These are phyloP conservation scores for Fusarium sp. DNA, from an alignment of 2,329 filamentous ascomycete genomes.

Conservation along the genomic window DNA sequence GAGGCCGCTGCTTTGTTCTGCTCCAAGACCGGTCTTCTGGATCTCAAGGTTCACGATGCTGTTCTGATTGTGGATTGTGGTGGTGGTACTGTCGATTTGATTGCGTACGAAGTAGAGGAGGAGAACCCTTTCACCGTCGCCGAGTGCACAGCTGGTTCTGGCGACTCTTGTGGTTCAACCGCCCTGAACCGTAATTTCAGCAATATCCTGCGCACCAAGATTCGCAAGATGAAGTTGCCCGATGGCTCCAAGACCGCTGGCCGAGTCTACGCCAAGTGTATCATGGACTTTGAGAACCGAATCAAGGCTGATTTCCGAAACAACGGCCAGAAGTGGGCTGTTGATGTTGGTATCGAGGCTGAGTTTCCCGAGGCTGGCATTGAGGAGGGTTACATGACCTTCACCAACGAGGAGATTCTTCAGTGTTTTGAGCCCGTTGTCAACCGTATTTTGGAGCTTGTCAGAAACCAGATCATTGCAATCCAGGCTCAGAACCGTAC, in stretches of 20 bases:
- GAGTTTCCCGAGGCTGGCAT: slow-evolving; percentile 98
- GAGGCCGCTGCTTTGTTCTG: slow-evolving; percentile 98
- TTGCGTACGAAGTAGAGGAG: slow-evolving; percentile 98
- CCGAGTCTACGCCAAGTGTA: slow-evolving; percentile 98
- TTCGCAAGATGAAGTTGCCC: slow-evolving; percentile 98
- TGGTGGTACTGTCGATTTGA: slow-evolving; percentile 98
- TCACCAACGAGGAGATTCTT: slow-evolving; percentile 98
- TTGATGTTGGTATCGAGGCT: slow-evolving; percentile 97
- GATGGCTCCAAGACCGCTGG: slow-evolving; percentile 98
- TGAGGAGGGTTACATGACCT: slow-evolving; percentile 99
- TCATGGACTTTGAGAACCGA: slow-evolving; percentile 99
- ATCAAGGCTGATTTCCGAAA: slow-evolving; percentile 99
- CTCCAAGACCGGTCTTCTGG: slow-evolving; percentile 94
- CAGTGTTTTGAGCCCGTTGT: slow-evolving; percentile 99
- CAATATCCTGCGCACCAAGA: slow-evolving; percentile 97
- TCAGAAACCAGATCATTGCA: slow-evolving; percentile 98
- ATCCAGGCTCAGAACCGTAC: slow-evolving; percentile 97
- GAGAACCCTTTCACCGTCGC: slow-evolving; percentile 97
- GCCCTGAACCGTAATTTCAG: slow-evolving; percentile 98
- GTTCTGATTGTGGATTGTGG: slow-evolving; percentile 98
- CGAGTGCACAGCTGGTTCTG: slow-evolving; percentile 96
- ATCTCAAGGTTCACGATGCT: slow-evolving; percentile 98
- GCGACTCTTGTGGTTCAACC: slow-evolving; percentile 98
- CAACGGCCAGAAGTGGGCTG: slow-evolving; percentile 99
- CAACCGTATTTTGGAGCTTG: slow-evolving; percentile 94